Evolutionary conservation across 2,329 filamentous ascomycete genomes (phyloP).

Genomic region (Exserohilum rostratum): DNA sequence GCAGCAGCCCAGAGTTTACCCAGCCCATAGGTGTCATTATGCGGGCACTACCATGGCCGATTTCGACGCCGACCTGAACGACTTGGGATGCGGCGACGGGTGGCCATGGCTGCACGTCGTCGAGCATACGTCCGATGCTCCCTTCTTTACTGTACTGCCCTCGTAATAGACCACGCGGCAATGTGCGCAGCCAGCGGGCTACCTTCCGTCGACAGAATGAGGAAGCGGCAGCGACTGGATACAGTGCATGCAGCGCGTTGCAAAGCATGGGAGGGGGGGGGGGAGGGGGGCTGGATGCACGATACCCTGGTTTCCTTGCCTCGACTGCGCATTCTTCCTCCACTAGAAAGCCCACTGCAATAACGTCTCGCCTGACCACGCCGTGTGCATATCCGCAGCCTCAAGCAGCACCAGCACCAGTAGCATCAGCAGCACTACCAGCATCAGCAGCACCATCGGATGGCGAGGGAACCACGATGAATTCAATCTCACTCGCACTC

Average conservation of each 20-base stretch:
- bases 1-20: conserved; percentile 16
- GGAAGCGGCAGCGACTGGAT: conserved; percentile 18
- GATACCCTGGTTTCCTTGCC: conserved; percentile 14
- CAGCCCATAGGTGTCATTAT: conserved; percentile 13
- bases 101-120: conserved; percentile 16
- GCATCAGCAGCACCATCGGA: too few relatives aligned
- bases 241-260: conserved; percentile 18
- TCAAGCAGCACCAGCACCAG: too few relatives aligned
- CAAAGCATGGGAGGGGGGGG: conserved; percentile 14
- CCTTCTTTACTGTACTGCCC: conserved; percentile 1
- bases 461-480: too few relatives aligned
- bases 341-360: conserved; percentile 24
- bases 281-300: conserved; percentile 9
- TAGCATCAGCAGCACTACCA: too few relatives aligned
- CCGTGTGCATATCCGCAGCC: too few relatives aligned
- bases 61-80: conserved; percentile 19
- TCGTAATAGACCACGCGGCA: conserved; percentile 17
- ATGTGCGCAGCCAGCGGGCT: conserved; percentile 22
- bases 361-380: not conserved
- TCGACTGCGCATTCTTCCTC: conserved; percentile 17
- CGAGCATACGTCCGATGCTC: conserved; percentile 17
- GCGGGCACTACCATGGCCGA: conserved; percentile 15
- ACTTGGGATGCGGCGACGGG: conserved; percentile 14
- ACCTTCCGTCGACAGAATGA: conserved; percentile 38
- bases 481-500: too few relatives aligned